These are phyloP conservation scores for Solanum acaule DNA, from an alignment of 257 asterid species.

Conservation along the genomic window DNA sequence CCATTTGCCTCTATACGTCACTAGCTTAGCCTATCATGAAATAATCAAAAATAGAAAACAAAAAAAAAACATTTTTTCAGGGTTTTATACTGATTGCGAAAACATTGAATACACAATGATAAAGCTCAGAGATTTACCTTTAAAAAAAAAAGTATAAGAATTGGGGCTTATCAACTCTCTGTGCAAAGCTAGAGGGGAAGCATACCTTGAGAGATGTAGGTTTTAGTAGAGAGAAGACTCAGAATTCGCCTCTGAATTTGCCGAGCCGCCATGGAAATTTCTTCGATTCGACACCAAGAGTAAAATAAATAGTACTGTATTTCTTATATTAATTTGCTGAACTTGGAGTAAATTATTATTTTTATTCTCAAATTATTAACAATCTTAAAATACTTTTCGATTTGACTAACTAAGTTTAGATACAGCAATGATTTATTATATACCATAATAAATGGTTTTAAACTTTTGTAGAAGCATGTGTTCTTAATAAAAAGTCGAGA, in stretches of 20 bases:
- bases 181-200: background rate
- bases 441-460: no score
- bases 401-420: no score
- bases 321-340: no score
- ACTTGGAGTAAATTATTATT: no score
- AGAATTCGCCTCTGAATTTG: constrained; percentile 24
- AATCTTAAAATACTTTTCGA: no score
- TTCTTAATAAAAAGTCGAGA: no score
- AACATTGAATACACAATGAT: background rate
- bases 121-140: background rate
- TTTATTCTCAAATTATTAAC: no score
- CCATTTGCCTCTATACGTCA: background rate
- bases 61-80: no score
- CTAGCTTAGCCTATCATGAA: background rate
- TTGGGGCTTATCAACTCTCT: background rate
- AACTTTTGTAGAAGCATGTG: background rate
- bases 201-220: constrained; percentile 30
- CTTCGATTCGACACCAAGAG: background rate
- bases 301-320: no score
- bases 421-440: no score
- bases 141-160: no score
- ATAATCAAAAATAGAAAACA: no score
- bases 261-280: constrained; percentile 44
- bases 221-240: constrained; percentile 30
- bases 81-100: background rate